Base-by-base conservation (phyloP, 2,329 filamentous ascomycete species). In the Pseudogymnoascus sp. region DNA sequence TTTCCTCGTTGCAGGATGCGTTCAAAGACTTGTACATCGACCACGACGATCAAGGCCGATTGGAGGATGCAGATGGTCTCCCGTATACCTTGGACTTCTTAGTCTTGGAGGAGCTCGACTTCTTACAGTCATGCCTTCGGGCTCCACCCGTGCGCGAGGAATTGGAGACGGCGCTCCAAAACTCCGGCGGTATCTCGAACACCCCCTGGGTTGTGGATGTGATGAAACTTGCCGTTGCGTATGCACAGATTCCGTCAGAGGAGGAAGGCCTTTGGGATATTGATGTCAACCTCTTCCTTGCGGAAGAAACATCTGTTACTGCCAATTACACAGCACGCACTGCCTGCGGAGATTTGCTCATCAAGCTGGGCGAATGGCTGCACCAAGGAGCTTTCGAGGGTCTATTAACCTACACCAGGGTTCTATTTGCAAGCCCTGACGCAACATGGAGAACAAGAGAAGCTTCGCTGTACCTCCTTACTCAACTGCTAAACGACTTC, bases 231-330 rank as follows among this genome's bases (percentile, higher is more conserved):
- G 84, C 91, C 8, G 85, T 91, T 18, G 85, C 86, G 1, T 97
- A 96, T 74, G 88, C 91, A 11, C 90, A 93, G 66, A 95, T 99
- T 68, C 92, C 89, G 1, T 86, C 85, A 28, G 94, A 99, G 73
- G 94, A 97, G 71, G 91, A 97, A 75, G 91, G 90, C 6, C 76
- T 99, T 8, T 99, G 94, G 94, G 91, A 97, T 68, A 91, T 97
- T 64, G 94, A 99, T 73, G 89, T 95, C 67, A 97, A 96, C 62
- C 82, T 99, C 2, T 99, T 95, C 74, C 80, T 99, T 53, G 93
- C 91, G 0, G 94, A 99, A 74, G 93, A 97, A 75, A 93, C 91
- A 1, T 93, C 91, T 2, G 89, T 97, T 15, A 96, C 91, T 11
- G 90, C 92, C 33, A 97, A 97, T 73, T 99, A 97, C 75, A 97